Percentiles rank a stretch among this genome's conserved stretches.
phyloP scores from a whole-genome alignment of 768 basidiomycete genomes.

The Leccinum olivaceopallidum region DNA sequence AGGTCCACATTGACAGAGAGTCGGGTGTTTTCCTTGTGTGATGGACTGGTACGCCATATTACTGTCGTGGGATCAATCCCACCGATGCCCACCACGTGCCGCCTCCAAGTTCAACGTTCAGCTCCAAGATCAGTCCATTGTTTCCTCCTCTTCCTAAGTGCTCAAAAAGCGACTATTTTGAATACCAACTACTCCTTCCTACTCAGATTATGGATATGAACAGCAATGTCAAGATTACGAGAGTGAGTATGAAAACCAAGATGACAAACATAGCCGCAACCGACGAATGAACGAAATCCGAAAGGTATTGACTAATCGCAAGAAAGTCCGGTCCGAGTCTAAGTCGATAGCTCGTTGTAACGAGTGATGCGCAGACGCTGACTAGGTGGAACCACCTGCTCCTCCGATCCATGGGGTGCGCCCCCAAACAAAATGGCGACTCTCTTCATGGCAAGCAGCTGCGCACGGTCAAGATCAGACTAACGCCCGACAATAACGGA shows the following conservation, averaged over 20 bases:
- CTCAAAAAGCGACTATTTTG: too few species aligned
- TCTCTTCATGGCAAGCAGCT: conserved; percentile 16
- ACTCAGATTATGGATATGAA: background rate
- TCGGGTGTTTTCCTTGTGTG: too few species aligned
- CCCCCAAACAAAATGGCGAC: conserved; percentile 11
- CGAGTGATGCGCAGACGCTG: conserved; percentile 9
- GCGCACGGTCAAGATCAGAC: background rate
- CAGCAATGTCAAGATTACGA: background rate
- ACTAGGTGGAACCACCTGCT: conserved; percentile 4
- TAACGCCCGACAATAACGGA: too few species aligned
- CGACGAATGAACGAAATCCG: background rate
- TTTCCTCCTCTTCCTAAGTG: too few species aligned
- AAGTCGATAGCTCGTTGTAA: background rate
- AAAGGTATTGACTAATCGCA: background rate
- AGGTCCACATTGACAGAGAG: too few species aligned
- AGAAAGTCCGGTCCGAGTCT: background rate
- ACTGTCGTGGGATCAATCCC: too few species aligned
- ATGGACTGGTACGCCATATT: too few species aligned
- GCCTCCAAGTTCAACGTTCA: too few species aligned
- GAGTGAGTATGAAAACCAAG: background rate
- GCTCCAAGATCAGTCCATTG: too few species aligned
- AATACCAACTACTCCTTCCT: background rate
- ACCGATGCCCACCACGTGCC: too few species aligned
- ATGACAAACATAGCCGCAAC: background rate
- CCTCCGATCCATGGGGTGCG: conserved; percentile 9